These are phyloP conservation scores for Solanum paucissectum DNA, from an alignment of 257 asterid species.

Conservation along the genomic window DNA sequence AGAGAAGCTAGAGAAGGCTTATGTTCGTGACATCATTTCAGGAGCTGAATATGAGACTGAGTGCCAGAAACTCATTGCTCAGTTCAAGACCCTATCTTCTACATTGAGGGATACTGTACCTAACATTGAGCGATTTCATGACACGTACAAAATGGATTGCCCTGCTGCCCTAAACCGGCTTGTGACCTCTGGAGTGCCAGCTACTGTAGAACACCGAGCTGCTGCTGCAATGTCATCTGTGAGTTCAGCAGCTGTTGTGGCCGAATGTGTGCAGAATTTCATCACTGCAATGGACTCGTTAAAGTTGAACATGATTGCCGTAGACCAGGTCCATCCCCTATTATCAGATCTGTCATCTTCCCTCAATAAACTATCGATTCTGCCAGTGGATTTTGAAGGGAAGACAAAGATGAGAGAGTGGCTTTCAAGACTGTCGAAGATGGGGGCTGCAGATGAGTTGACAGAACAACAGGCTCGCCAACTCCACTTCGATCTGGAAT, in stretches of 20 bases:
- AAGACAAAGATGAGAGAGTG: conserved; percentile 89
- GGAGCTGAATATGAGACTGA: conserved; percentile 57
- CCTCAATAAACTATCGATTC: conserved; percentile 61
- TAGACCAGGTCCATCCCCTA: conserved; percentile 89
- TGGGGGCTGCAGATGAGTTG: conserved; percentile 92
- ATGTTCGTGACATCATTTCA: conserved; percentile 63
- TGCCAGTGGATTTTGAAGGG: conserved; percentile 88
- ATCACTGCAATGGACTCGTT: conserved; percentile 89
- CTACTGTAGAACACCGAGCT: conserved; percentile 79
- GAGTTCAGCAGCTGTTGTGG: conserved; percentile 74
- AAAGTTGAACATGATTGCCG: conserved; percentile 83
- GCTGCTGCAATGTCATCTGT: conserved; percentile 40
- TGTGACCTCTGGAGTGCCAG: conserved; percentile 74
- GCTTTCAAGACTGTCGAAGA: conserved; percentile 67
- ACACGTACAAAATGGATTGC: conserved; percentile 79
- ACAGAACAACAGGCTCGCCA: conserved; percentile 95
- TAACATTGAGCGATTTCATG: conserved; percentile 70
- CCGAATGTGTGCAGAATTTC: conserved; percentile 87
- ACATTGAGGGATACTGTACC: conserved; percentile 66
- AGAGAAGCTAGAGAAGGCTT: conserved; percentile 88
- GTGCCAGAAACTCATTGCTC: conserved; percentile 74
- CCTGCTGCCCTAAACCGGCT: conserved; percentile 72
- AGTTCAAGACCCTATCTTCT: conserved; percentile 71
- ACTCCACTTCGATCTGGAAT: conserved; percentile 83
- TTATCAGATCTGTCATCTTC: conserved; percentile 73